A percentile compares a stretch with the other conserved stretches of the same genome.
These are phyloP conservation scores for Suhomyces canberraensis DNA, from an alignment of 805 yeast genomes.

Conservation along the genomic window DNA sequence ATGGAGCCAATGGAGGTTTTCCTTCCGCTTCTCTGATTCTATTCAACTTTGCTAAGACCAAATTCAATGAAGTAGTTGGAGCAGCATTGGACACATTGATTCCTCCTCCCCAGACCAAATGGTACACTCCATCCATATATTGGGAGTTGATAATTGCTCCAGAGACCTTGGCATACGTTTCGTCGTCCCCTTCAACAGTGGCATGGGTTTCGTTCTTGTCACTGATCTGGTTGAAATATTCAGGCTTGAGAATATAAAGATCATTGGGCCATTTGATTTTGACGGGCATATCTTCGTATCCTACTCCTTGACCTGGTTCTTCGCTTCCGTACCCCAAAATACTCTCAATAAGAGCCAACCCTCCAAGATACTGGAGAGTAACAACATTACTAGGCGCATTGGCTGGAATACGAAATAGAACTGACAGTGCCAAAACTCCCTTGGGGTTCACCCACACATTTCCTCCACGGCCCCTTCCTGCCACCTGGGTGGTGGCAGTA, in stretches of 20 bases:
- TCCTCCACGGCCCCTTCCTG: slow-evolving; percentile 94
- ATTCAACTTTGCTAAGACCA: slow-evolving; percentile 63
- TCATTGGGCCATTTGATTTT: slow-evolving; percentile 97
- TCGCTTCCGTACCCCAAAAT: slow-evolving; percentile 53
- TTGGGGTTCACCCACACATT: slow-evolving; percentile 93
- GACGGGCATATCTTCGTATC: slow-evolving; percentile 74
- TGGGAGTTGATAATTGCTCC: slow-evolving; percentile 85
- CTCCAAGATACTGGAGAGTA: slow-evolving; percentile 80
- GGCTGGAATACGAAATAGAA: slow-evolving; percentile 57
- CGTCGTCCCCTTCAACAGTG: slow-evolving; percentile 53
- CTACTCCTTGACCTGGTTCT: slow-evolving; percentile 39
- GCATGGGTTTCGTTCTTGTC: slow-evolving; percentile 32
- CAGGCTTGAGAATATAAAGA: slow-evolving; percentile 71
- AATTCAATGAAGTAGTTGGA: slow-evolving; percentile 86
- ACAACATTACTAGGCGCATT: slow-evolving; percentile 46
- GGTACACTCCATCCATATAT: slow-evolving; percentile 55
- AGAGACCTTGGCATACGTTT: slow-evolving; percentile 69
- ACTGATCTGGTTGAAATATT: slow-evolving; percentile 33
- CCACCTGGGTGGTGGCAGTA: slow-evolving; percentile 78
- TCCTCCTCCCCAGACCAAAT: slow-evolving; percentile 82
- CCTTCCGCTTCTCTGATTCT: slow-evolving; percentile 44
- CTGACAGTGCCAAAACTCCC: slow-evolving; percentile 85
- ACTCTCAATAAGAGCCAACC: slow-evolving; percentile 81
- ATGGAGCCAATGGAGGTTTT: slow-evolving; percentile 41
- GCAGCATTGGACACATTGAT: slow-evolving; percentile 79